Evolutionary conservation across 257 asterid genomes (phyloP), one percentile per base, ranked within the genome.

Genomic region (Apocynum venetum): DNA sequence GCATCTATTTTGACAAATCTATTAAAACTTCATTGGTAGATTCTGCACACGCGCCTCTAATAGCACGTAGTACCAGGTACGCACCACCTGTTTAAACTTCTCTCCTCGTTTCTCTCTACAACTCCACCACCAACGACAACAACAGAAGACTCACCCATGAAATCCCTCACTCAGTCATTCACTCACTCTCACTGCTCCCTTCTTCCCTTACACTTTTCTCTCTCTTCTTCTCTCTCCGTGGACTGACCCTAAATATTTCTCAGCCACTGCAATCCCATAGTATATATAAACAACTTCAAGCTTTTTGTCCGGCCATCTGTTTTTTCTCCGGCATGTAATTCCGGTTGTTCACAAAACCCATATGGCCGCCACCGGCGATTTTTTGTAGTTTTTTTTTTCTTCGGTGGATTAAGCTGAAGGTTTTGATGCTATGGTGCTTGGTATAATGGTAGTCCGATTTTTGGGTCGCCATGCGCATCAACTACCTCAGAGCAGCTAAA

Each of bases 1-100:
- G 83, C 89, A 82, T 52, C 47, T 13, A 82, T 76, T 81, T 56
- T 87, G 90, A 86, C 86, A 68, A 87, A 86, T 76, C 68, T 73
- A 3, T 65, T 71, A 74, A 59, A 74, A 70, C 65, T 66, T 48
- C 76, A 84, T 82, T 83, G 84, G 91, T 75, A 77, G 87, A 85
- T 87, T 77, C 75, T 68, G 13, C 79, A 71, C 95, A 91, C 93
- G 90, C 93, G 95, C 93, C 84, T 3, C 55, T 20, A 66, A 47
- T 40, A 80, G 89, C 92, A 86, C 93, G 92, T 89, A 92, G 87
- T 64, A 74, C 74, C 80, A 73, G 75, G 74, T 68, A 65, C 70
- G 9, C 64, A 57, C 64, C 15, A 17, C 72, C 55, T 68, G 56
- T 66, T 20, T 25, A 3, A 44, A 3, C 35, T 20, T 69, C 74